Percentiles rank a stretch among this genome's conserved stretches.
phyloP scores from a whole-genome alignment of 176 grass and related monocot genomes.

The Oryza punctata region DNA sequence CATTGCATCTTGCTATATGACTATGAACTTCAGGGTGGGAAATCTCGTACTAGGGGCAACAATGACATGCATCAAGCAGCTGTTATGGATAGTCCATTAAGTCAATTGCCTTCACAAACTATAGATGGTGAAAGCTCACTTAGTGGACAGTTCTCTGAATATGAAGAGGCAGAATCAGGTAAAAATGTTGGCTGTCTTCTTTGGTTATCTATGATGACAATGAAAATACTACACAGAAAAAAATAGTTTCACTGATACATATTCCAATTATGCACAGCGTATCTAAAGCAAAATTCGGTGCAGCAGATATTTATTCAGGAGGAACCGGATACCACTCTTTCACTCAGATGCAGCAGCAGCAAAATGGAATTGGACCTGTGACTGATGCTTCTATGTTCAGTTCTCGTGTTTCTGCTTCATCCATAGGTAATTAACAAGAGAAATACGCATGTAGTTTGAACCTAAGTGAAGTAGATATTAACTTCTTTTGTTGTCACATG shows the following conservation, averaged over 20 bases:
- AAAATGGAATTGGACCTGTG: conserved; percentile 69
- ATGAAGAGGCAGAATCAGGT: conserved; percentile 97
- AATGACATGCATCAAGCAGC: conserved; percentile 49
- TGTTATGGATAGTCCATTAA: conserved; percentile 65
- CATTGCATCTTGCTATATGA: background rate
- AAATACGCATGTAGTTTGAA: conserved; percentile 5
- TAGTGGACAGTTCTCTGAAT: conserved; percentile 81
- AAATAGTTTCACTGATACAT: conserved; percentile 91
- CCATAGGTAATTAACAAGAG: conserved; percentile 44
- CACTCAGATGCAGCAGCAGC: conserved; percentile 77
- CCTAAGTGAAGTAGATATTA: conserved; percentile 18
- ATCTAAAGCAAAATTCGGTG: conserved; percentile 95
- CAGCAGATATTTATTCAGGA: conserved; percentile 76
- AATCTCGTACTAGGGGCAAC: conserved; percentile 60
- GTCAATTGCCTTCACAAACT: conserved; percentile 65
- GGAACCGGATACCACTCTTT: conserved; percentile 83
- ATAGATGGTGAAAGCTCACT: conserved; percentile 76
- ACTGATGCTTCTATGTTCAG: conserved; percentile 42
- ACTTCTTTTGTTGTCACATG: conserved; percentile 24
- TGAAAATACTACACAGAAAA: conserved; percentile 34
- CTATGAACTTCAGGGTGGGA: conserved; percentile 58
- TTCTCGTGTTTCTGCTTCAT: conserved; percentile 32
- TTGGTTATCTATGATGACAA: conserved; percentile 41
- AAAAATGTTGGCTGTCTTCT: conserved; percentile 26
- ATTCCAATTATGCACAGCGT: conserved; percentile 93